Evolutionary conservation across 2,329 filamentous ascomycete species (phyloP), one percentile per base, ranked within the genome.

Genomic region (Bipolaris zeicola): DNA sequence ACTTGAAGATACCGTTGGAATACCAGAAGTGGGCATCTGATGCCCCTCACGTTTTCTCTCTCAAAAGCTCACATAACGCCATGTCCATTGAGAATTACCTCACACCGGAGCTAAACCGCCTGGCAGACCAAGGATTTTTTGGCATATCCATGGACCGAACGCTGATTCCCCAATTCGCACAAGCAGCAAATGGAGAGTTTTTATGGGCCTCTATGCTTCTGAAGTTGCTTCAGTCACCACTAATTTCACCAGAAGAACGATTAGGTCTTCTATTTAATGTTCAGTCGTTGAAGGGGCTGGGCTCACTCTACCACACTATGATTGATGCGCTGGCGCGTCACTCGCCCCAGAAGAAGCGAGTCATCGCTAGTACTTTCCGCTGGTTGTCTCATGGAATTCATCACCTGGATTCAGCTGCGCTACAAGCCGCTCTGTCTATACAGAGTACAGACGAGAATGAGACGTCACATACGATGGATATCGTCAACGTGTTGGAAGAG

Each of bases 61-160:
- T 74, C n/a, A 52, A 49, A 10, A 54, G 55, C 5, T 28, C 59
- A 8, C 54, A 64, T 34, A 74, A 68, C 38, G 34, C 41, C 13
- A 37, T 50, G 13, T 64, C 68, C 20, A 66, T 72, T 10, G 58
- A 64, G 13, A 18, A 38, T 6, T 68, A 60, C 37, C 16, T 73
- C 4, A 51, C 44, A 6, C 57, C 60, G 34, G 62, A 64, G 10
- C 50, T 74, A n/a, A 60, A 61, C 22, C 58, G 55, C 7, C 61
- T 74, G 55, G 68, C 67, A 11, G 63, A 70, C 31, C 64, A 70
- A 55, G 71, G 71, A 5, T 73, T 61, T 50, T 73, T 72, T 46
- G 69, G 67, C 1, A 68, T 69, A 34, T 64, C 49, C 2, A 65
- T 72, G 63, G 65, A 72, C 41, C 64, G 63, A n/a, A 50, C 50